These are phyloP conservation scores for Lyophyllum decastes DNA, from an alignment of 768 basidiomycete species.

Conservation along the genomic window DNA sequence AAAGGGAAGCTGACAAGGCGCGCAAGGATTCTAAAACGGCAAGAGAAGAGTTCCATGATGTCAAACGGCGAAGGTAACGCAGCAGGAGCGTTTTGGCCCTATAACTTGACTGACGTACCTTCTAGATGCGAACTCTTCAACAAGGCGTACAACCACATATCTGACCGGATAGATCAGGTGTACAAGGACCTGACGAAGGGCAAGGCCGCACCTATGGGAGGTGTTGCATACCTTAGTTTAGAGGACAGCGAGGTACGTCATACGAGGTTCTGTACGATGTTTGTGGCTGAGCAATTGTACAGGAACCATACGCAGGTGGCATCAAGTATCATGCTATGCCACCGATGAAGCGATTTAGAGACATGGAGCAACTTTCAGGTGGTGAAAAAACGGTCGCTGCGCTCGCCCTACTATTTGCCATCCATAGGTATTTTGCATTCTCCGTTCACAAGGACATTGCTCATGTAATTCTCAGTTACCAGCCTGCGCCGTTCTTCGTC, in stretches of 20 bases:
- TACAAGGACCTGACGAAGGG: slow-evolving; percentile 99
- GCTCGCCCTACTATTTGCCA: slow-evolving; percentile 93
- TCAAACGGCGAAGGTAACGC: slow-evolving; percentile 74
- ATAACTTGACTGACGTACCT: background rate
- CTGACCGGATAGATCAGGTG: slow-evolving; percentile 90
- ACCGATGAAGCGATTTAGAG: slow-evolving; percentile 98
- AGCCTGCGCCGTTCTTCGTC: slow-evolving; percentile 97
- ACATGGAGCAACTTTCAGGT: slow-evolving; percentile 98
- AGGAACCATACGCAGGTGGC: slow-evolving; percentile 72
- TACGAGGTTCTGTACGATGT: background rate
- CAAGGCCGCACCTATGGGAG: slow-evolving; percentile 90
- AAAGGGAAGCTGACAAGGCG: slow-evolving; percentile 90
- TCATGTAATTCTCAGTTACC: slow-evolving; percentile 59
- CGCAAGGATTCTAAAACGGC: slow-evolving; percentile 87
- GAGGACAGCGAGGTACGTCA: slow-evolving; percentile 88
- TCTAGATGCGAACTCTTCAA: slow-evolving; percentile 81
- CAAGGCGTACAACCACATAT: slow-evolving; percentile 94
- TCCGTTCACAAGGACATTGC: background rate
- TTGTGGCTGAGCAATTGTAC: background rate
- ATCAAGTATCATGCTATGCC: slow-evolving; percentile 99
- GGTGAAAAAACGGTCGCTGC: slow-evolving; percentile 99
- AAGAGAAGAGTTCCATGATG: slow-evolving; percentile 88
- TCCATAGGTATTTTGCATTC: slow-evolving; percentile 70
- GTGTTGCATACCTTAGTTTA: slow-evolving; percentile 93
- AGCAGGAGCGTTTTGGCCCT: background rate